Evolutionary conservation across 495 filamentous ascomycete species (phyloP), one percentile per base, ranked within the genome.

Genomic region (Schizothecium vesticola): DNA sequence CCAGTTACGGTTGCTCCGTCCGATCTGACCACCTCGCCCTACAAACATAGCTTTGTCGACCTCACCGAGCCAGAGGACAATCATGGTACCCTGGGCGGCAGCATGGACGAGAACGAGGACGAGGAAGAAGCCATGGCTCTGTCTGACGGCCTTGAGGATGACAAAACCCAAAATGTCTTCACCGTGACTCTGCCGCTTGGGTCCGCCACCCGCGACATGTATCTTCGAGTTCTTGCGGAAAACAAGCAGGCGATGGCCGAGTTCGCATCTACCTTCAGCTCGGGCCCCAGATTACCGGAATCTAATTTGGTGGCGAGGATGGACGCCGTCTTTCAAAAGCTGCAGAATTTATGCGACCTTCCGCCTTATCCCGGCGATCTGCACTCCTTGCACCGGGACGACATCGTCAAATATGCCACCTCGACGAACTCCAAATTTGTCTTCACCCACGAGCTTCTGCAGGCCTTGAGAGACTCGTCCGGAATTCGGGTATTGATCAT

Each of bases 351-450:
- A 22, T 82, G 81, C 66, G 81, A 84, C 65, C 69, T 81, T 11
- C 81, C 81, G 1, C 72, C 76, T 12, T 82, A 79, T 25, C 72
- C 76, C 19, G 76, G 78, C 9, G 73, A 71, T 43, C 29, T 82
- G 7, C 63, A 70, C 19, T 62, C 64, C 2, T 68, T 84, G 72
- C 63, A 69, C 9, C 61, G 71, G 1, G 63, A 64, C 13, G 74
- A 77, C 19, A 72, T 77, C 66, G 73, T 72, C 63, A 82, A 77
- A 62, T 78, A 83, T 29, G 74, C 78, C 5, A 73, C 76, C 29
- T 70, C 71, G 21, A 78, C 80, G 2, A 83, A 84, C 72, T 72
- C 74, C 65, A 85, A 85, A 56, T 82, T 81, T 60, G 76, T 75
- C 1, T 85, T 84, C 22, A 66, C 82, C 9, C 76, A 76, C n/a